These are phyloP conservation scores for Gyrodon lividus DNA, from an alignment of 768 basidiomycete species.

Conservation along the genomic window DNA sequence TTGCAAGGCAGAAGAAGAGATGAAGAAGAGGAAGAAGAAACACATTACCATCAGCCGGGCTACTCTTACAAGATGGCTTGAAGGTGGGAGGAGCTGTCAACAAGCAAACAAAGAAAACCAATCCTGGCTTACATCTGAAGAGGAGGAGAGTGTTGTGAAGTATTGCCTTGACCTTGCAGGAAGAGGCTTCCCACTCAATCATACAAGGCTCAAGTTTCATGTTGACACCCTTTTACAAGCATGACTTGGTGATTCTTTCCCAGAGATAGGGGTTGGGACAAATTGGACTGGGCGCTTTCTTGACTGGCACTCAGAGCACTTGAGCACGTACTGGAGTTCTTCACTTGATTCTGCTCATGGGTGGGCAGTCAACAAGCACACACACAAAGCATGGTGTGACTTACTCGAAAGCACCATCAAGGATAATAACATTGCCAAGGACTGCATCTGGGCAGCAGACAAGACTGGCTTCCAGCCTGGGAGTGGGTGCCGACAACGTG, in stretches of 20 bases:
- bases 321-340: constrained; percentile 9
- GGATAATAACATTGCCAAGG: neutral
- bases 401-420: neutral
- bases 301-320: constrained; percentile 23
- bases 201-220: constrained; percentile 20
- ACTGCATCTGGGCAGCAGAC: constrained; percentile 11
- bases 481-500: neutral
- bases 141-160: constrained; percentile 17
- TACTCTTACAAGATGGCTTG: neutral
- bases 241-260: constrained; percentile 30
- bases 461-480: constrained; percentile 10
- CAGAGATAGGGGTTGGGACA: constrained; percentile 32
- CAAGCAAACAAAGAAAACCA: constrained; percentile 4
- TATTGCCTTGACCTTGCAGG: constrained; percentile 27
- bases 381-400: constrained; percentile 3
- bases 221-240: constrained; percentile 28
- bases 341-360: constrained; percentile 1
- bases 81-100: too few relatives aligned
- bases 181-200: constrained; percentile 31
- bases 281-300: constrained; percentile 35
- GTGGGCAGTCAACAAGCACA: constrained; percentile 4
- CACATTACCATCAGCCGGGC: neutral
- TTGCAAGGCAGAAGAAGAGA: neutral
- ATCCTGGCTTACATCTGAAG: constrained; percentile 26
- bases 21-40: neutral